Conservation (phyloP, 768 basidiomycete genomes). For the Ephemerocybe angulata region DNA sequence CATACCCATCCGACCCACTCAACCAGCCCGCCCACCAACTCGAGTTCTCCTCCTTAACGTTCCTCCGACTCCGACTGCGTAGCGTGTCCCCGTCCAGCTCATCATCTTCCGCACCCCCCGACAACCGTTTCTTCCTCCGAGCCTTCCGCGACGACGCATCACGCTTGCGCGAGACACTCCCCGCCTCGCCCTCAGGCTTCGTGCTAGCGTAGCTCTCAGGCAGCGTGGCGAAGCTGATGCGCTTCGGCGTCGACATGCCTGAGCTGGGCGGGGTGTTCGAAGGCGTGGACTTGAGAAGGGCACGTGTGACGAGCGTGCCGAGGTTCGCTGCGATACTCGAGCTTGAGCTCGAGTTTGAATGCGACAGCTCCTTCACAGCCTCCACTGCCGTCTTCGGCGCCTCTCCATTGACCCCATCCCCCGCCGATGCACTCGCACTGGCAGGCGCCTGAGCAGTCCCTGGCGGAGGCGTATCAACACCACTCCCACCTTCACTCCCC, state of each 20-base stretch:
- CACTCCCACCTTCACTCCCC: too few species aligned
- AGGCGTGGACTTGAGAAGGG: constrained; percentile 8
- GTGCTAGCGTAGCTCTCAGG: constrained; percentile 60
- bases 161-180: constrained; percentile 27
- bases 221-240: constrained; percentile 75
- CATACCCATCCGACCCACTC: neutral
- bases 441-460: too few species aligned
- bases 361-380: constrained; percentile 2
- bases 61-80: neutral
- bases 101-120: too few species aligned
- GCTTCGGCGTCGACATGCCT: constrained; percentile 56
- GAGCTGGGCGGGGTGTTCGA: constrained; percentile 42
- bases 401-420: neutral
- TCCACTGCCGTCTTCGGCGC: neutral
- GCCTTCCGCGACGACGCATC: constrained; percentile 3
- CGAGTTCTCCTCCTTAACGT: constrained; percentile 1
- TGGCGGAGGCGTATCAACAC: too few species aligned
- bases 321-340: too few species aligned
- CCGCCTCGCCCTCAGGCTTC: constrained; percentile 21
- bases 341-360: too few species aligned
- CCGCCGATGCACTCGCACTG: too few species aligned
- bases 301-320: neutral
- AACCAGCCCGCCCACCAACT: constrained; percentile 10
- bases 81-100: too few species aligned
- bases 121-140: constrained; percentile 4